Percentiles rank a stretch among this genome's conserved stretches.
Conservation (phyloP, 352 stramenopile species). For the Globisporangium canariense region DNA sequence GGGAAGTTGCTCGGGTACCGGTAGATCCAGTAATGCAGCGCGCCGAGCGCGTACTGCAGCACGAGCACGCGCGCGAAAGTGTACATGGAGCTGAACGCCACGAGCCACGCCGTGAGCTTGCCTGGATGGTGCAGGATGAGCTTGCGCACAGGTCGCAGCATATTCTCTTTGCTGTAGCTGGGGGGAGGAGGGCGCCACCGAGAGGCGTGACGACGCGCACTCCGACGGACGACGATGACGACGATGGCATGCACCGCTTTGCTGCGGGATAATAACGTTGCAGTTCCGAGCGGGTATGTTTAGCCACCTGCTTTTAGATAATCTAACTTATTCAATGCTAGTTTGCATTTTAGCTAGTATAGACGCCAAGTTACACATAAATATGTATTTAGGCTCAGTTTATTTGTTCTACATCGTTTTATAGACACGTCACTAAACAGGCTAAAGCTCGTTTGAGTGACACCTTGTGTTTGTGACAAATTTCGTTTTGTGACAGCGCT, state of each 20-base stretch:
- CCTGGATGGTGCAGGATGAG: slow-evolving; percentile 57
- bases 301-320: background rate
- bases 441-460: background rate
- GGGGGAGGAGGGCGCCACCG: background rate
- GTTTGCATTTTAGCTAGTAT: background rate
- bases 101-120: slow-evolving; percentile 42
- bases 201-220: background rate
- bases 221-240: background rate
- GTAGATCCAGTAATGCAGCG: slow-evolving; percentile 46
- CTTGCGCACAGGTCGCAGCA: slow-evolving; percentile 42
- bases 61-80: slow-evolving; percentile 65
- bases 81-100: slow-evolving; percentile 60
- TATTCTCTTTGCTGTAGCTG: background rate
- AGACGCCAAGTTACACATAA: background rate
- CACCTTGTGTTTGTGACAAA: background rate
- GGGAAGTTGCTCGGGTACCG: slow-evolving; percentile 57
- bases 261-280: background rate
- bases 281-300: background rate
- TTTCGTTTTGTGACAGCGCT: background rate
- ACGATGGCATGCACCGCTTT: background rate
- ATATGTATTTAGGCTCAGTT: background rate
- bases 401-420: background rate
- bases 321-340: background rate
- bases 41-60: slow-evolving; percentile 46
- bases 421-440: background rate